Conservation (phyloP, 805 yeast genomes). For the Torulaspora delbrueckii region DNA sequence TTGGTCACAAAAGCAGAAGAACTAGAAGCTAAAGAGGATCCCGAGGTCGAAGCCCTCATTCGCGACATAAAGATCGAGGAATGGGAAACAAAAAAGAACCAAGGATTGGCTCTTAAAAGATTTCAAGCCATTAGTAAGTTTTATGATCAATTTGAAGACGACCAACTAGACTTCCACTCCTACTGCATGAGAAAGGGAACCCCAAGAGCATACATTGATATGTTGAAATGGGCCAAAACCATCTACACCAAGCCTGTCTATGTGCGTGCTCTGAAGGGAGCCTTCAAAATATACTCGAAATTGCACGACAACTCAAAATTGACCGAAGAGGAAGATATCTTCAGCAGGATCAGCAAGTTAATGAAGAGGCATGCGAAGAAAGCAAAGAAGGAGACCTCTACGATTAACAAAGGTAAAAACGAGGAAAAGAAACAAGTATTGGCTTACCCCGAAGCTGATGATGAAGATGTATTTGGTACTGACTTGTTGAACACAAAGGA, state of each 20-base stretch:
- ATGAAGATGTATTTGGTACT: constrained; percentile 60
- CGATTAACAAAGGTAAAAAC: constrained; percentile 47
- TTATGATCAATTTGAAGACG: constrained; percentile 67
- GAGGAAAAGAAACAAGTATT: constrained; percentile 43
- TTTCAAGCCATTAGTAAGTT: constrained; percentile 60
- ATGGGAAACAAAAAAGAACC: constrained; percentile 44
- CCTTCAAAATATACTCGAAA: constrained; percentile 52
- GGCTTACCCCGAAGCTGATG: constrained; percentile 46
- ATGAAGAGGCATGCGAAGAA: constrained; percentile 41
- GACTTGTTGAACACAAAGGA: constrained; percentile 35
- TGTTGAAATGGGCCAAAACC: constrained; percentile 77
- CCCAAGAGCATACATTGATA: constrained; percentile 71
- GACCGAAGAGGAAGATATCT: constrained; percentile 12
- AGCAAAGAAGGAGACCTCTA: constrained; percentile 52
- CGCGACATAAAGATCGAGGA: constrained; percentile 36
- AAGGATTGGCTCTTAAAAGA: constrained; percentile 78
- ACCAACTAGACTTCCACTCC: constrained; percentile 92
- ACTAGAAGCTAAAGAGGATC: constrained; percentile 5
- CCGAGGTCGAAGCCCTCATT: constrained; percentile 26
- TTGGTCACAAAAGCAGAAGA: constrained; percentile 16
- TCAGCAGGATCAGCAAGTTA: constrained; percentile 11
- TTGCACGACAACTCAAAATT: constrained; percentile 18
- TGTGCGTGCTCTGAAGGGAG: constrained; percentile 63
- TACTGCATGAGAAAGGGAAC: constrained; percentile 90
- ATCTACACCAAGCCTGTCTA: constrained; percentile 67